Evolutionary conservation across 768 basidiomycete genomes (phyloP).

Genomic region (Rhizopogon rudus): DNA sequence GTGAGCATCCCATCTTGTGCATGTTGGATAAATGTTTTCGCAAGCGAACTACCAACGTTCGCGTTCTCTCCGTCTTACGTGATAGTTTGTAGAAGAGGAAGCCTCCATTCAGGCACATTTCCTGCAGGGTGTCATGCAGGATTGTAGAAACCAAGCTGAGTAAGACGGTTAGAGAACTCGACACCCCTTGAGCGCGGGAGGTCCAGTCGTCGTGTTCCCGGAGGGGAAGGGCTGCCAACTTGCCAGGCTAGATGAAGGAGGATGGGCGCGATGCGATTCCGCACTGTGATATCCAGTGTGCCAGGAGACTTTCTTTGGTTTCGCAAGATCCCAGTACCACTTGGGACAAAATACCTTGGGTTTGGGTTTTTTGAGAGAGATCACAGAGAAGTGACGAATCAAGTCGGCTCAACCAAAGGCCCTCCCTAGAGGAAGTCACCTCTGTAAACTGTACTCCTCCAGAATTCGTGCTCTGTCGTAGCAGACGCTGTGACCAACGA

Average conservation of each 20-base stretch:
- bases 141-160: conserved; percentile 54
- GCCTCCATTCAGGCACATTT: conserved; percentile 41
- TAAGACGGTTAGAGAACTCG: conserved; percentile 40
- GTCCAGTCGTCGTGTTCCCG: conserved; percentile 80
- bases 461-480: conserved; percentile 67
- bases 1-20: conserved; percentile 39
- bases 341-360: conserved; percentile 78
- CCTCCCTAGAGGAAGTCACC: conserved; percentile 18
- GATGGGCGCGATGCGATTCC: conserved; percentile 78
- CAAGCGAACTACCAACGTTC: conserved; percentile 91
- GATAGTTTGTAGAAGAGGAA: conserved; percentile 87
- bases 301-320: conserved; percentile 71
- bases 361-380: conserved; percentile 31
- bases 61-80: conserved; percentile 93
- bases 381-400: conserved; percentile 36
- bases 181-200: conserved; percentile 65
- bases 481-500: conserved; percentile 94
- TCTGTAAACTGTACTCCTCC: no score
- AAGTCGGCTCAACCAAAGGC: conserved; percentile 61
- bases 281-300: conserved; percentile 78
- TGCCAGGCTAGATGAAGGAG: conserved; percentile 86
- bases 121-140: conserved; percentile 45
- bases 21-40: conserved; percentile 85
- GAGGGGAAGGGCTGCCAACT: conserved; percentile 81
- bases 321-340: conserved; percentile 93